These are phyloP conservation scores for Pseudoperonospora humuli DNA, from an alignment of 352 stramenopile genomes.

Conservation along the genomic window DNA sequence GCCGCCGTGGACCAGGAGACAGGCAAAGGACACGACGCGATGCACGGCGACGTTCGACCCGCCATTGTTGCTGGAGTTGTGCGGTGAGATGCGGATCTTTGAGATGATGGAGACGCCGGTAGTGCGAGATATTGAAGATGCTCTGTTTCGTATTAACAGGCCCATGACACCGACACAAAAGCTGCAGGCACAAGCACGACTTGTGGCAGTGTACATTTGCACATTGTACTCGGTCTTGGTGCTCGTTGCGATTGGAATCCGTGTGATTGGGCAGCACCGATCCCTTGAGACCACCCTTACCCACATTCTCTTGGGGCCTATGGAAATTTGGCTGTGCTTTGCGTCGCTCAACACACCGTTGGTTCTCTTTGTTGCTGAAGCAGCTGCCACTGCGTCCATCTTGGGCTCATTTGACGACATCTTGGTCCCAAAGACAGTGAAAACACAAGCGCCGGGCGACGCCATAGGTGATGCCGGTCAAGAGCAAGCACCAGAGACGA, in stretches of 20 bases:
- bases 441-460: constrained; percentile 6
- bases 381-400: constrained; percentile 61
- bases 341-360: constrained; percentile 76
- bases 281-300: constrained; percentile 61
- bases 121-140: constrained; percentile 68
- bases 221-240: constrained; percentile 60
- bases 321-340: constrained; percentile 83
- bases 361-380: constrained; percentile 71
- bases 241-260: constrained; percentile 55
- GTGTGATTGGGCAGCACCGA: constrained; percentile 57
- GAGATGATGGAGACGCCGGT: constrained; percentile 80
- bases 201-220: constrained; percentile 53
- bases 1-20: constrained; percentile 36
- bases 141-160: constrained; percentile 65
- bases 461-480: not conserved
- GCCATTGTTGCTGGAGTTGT: constrained; percentile 64
- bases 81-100: constrained; percentile 83
- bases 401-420: constrained; percentile 69
- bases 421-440: constrained; percentile 25
- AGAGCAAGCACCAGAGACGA: not conserved
- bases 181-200: constrained; percentile 48
- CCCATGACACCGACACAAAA: constrained; percentile 73
- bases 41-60: constrained; percentile 75
- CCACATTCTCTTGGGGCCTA: constrained; percentile 58
- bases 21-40: constrained; percentile 42